These are phyloP conservation scores for Dimargaris xerosporica DNA, from an alignment of 192 early-diverging fungal species.

Conservation along the genomic window DNA sequence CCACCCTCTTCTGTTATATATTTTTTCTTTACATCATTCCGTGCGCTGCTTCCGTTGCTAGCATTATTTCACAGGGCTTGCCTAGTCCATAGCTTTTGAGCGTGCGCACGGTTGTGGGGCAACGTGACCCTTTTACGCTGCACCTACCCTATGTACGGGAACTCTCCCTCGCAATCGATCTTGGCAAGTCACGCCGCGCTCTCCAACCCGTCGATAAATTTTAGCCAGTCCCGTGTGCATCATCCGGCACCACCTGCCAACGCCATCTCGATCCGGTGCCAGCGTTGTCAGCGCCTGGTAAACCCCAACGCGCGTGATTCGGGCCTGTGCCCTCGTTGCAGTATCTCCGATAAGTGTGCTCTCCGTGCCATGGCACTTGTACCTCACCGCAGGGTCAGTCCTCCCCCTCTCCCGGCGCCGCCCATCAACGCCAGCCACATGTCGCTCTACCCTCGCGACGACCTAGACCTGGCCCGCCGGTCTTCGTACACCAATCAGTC, in stretches of 20 bases:
- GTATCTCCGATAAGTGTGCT: not conserved
- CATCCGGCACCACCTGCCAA: not conserved
- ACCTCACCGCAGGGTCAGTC: no score
- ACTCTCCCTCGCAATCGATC: not conserved
- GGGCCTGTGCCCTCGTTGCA: not conserved
- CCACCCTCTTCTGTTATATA: not conserved
- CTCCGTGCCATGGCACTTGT: not conserved
- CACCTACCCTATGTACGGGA: not conserved
- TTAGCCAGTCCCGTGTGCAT: not conserved
- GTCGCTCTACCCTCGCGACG: no score
- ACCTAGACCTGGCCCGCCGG: no score
- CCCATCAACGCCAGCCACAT: no score
- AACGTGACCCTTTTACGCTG: not conserved
- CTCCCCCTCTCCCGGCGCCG: no score
- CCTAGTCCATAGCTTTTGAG: not conserved
- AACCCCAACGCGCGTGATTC: not conserved
- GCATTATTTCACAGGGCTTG: not conserved
- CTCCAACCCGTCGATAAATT: not conserved
- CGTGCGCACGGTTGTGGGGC: not conserved
- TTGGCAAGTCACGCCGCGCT: conserved; percentile 3
- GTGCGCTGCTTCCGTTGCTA: not conserved
- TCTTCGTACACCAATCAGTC: no score
- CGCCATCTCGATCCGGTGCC: not conserved
- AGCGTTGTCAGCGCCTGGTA: not conserved
- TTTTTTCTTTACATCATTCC: not conserved